Conservation (phyloP, 352 stramenopile species). For the Phytophthora idaei region DNA sequence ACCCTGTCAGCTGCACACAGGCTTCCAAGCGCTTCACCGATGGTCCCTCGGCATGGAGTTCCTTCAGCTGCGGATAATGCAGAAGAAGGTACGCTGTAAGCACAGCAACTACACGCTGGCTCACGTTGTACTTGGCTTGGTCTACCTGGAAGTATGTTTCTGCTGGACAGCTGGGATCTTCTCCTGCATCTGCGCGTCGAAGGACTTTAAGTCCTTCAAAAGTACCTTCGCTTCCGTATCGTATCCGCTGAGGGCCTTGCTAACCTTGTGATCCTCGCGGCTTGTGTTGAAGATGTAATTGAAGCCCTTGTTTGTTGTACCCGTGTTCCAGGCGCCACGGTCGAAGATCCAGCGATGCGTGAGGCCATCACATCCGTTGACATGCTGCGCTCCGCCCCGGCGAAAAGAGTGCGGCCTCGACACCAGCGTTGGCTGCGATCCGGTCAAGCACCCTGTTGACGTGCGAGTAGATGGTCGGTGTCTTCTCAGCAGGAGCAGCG, state of each 20-base stretch:
- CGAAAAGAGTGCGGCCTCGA: too few species aligned
- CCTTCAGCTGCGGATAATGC: slow-evolving; percentile 3
- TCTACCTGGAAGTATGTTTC: not conserved
- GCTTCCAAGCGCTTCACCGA: not conserved
- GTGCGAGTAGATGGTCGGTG: too few species aligned
- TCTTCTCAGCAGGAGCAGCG: too few species aligned
- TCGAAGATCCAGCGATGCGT: not conserved
- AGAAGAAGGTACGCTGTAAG: slow-evolving; percentile 1
- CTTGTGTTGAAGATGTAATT: slow-evolving; percentile 25
- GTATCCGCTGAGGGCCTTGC: slow-evolving; percentile 17
- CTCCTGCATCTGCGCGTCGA: not conserved
- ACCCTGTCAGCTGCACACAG: not conserved
- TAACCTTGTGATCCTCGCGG: slow-evolving; percentile 7
- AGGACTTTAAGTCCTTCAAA: not conserved
- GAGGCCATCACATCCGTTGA: too few species aligned
- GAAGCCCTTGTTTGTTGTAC: slow-evolving; percentile 21
- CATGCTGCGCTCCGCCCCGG: too few species aligned
- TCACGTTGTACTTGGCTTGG: not conserved
- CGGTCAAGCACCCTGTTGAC: too few species aligned
- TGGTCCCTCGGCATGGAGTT: not conserved
- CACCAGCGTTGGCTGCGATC: too few species aligned
- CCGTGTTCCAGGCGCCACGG: slow-evolving; percentile 19
- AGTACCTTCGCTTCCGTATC: not conserved
- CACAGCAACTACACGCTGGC: not conserved
- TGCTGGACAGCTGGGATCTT: not conserved